A percentile compares a stretch with the other conserved stretches of the same genome.
These are phyloP conservation scores for Canariomyces notabilis DNA, from an alignment of 2,329 filamentous ascomycete genomes.

Conservation along the genomic window DNA sequence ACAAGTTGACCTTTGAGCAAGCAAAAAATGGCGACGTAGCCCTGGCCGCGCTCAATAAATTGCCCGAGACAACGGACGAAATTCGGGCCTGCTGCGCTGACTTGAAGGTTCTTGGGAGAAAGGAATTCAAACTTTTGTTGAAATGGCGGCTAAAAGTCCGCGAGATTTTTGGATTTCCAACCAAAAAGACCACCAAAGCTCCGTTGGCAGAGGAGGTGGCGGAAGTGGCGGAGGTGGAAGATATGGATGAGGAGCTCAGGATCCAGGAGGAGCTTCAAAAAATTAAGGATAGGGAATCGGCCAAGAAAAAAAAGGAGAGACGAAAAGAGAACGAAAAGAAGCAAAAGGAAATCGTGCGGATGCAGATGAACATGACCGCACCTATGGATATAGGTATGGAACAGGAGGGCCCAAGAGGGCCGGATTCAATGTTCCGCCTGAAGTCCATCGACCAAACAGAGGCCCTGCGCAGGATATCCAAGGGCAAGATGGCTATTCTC, in stretches of 20 bases:
- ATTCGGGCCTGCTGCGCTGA: conserved; percentile 74
- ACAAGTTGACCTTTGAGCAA: conserved; percentile 78
- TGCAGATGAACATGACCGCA: conserved; percentile 96
- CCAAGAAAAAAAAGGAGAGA: conserved; percentile 76
- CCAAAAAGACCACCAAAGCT: conserved; percentile 60
- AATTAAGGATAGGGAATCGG: conserved; percentile 71
- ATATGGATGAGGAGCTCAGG: conserved; percentile 91
- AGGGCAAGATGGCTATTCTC: conserved; percentile 72
- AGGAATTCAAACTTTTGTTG: conserved; percentile 86
- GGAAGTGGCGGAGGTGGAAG: conserved; percentile 73
- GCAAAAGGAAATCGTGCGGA: conserved; percentile 86
- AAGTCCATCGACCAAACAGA: conserved; percentile 75
- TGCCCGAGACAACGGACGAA: conserved; percentile 82
- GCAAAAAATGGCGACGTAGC: conserved; percentile 78
- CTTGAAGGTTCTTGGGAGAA: conserved; percentile 84
- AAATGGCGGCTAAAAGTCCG: conserved; percentile 86
- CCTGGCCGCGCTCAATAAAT: conserved; percentile 74
- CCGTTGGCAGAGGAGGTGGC: conserved; percentile 64
- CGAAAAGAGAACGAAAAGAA: conserved; percentile 89
- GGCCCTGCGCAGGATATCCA: conserved; percentile 62
- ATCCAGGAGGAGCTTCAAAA: conserved; percentile 83
- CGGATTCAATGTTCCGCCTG: conserved; percentile 80
- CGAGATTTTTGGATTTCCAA: conserved; percentile 81
- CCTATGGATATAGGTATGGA: conserved; percentile 96
- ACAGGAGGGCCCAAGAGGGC: conserved; percentile 70